Conservation (phyloP, 2,329 filamentous ascomycete genomes). For the Scorias spongiosa region DNA sequence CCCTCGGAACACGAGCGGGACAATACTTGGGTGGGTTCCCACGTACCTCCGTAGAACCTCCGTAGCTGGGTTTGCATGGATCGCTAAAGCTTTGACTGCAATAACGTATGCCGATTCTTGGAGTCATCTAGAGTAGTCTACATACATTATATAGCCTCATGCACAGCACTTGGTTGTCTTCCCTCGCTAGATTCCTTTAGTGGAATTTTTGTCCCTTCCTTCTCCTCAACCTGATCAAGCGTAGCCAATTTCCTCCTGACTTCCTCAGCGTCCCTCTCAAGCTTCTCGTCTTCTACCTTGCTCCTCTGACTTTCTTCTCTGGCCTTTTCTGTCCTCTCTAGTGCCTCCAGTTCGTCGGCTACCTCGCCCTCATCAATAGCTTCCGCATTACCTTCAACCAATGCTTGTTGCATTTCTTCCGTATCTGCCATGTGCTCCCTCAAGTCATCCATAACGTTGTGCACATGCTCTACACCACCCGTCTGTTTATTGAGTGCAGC, state of each 20-base stretch:
- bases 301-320: constrained; percentile 53
- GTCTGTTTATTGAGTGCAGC: constrained; percentile 58
- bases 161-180: neutral
- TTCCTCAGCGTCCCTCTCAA: constrained; percentile 26
- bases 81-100: no score
- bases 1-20: no score
- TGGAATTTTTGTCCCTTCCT: neutral
- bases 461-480: constrained; percentile 61
- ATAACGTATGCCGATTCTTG: no score
- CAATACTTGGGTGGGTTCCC: no score
- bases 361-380: constrained; percentile 66
- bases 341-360: constrained; percentile 68
- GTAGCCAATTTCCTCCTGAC: constrained; percentile 22
- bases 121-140: no score
- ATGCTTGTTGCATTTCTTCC: constrained; percentile 66
- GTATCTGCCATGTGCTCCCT: constrained; percentile 64
- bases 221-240: constrained; percentile 8
- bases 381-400: constrained; percentile 43
- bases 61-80: no score
- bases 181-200: constrained; percentile 1
- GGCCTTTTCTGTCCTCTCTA: constrained; percentile 39
- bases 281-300: constrained; percentile 50
- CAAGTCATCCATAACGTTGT: constrained; percentile 58
- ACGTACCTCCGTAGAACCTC: no score
- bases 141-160: no score